Evolutionary conservation across 805 yeast species (phyloP).

Genomic region (Candida methanosorbosa): DNA sequence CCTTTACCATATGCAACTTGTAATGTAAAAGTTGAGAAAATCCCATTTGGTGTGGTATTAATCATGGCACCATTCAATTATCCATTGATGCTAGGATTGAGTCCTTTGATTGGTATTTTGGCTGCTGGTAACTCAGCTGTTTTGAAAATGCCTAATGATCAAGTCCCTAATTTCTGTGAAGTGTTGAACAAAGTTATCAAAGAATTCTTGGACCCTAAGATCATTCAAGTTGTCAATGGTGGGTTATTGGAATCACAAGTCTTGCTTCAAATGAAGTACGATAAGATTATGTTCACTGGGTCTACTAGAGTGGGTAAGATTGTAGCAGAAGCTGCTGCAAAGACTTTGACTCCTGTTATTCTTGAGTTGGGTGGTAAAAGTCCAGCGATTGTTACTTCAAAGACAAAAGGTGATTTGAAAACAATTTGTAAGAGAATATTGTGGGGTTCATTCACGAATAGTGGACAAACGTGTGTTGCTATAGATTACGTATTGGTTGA

Average conservation of each 20-base stretch:
- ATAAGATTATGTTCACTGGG: slow-evolving; percentile 84
- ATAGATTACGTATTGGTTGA: slow-evolving; percentile 79
- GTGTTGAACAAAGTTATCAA: slow-evolving; percentile 49
- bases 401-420: slow-evolving; percentile 33
- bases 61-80: slow-evolving; percentile 77
- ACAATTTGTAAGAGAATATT: slow-evolving; percentile 50
- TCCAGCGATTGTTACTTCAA: slow-evolving; percentile 65
- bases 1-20: slow-evolving; percentile 25
- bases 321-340: slow-evolving; percentile 76
- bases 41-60: slow-evolving; percentile 58
- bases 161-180: slow-evolving; percentile 51
- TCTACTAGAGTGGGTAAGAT: slow-evolving; percentile 66
- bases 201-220: slow-evolving; percentile 44
- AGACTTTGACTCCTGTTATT: slow-evolving; percentile 68
- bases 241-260: slow-evolving; percentile 51
- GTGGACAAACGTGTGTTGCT: slow-evolving; percentile 90
- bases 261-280: slow-evolving; percentile 55
- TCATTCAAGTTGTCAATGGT: slow-evolving; percentile 63
- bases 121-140: slow-evolving; percentile 82
- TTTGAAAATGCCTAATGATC: slow-evolving; percentile 62
- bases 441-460: slow-evolving; percentile 73
- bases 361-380: slow-evolving; percentile 92
- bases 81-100: slow-evolving; percentile 56
- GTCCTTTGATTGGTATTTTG: slow-evolving; percentile 70
- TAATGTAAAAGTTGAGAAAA: slow-evolving; percentile 23